A percentile compares a stretch with the other conserved stretches of the same genome.
phyloP scores from a whole-genome alignment of 1,284 basidiomycete genomes.

The Heterobasidion occidentale region DNA sequence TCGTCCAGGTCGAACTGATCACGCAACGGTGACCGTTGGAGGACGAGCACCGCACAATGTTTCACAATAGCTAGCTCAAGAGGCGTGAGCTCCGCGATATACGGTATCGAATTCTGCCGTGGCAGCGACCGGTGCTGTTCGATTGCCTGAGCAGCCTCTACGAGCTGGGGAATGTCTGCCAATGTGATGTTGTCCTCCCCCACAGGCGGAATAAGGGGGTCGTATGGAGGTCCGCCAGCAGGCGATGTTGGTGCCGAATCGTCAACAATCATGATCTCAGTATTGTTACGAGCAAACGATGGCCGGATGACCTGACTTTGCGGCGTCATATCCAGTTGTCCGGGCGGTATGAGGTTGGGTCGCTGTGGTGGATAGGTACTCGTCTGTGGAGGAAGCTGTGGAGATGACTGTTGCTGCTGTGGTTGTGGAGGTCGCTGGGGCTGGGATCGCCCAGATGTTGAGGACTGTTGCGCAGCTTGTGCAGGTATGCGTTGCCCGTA shows the following conservation, averaged over 20 bases:
- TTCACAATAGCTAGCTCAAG: conserved; percentile 89
- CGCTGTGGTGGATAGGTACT: conserved; percentile 19
- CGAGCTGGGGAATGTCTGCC: conserved; percentile 92
- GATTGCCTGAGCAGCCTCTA: conserved; percentile 86
- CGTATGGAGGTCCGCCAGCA: conserved; percentile 28
- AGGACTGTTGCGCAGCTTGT: conserved; percentile 12
- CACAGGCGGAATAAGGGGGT: conserved; percentile 9
- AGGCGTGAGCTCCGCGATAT: conserved; percentile 79
- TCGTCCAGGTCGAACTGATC: conserved; percentile 90
- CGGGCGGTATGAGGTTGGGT: conserved; percentile 30
- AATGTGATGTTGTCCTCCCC: conserved; percentile 85
- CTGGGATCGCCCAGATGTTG: neutral
- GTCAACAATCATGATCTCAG: conserved; percentile 85
- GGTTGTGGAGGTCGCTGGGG: conserved; percentile 11
- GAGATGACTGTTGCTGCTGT: conserved; percentile 26
- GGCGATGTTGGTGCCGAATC: conserved; percentile 71
- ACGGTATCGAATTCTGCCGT: conserved; percentile 65
- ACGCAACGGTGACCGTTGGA: conserved; percentile 72
- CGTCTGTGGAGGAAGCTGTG: conserved; percentile 21
- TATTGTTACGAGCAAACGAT: conserved; percentile 73
- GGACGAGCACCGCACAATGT: conserved; percentile 81
- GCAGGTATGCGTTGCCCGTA: conserved; percentile 4
- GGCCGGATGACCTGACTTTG: conserved; percentile 36
- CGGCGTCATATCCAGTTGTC: conserved; percentile 25
- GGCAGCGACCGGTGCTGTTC: conserved; percentile 79